Evolutionary conservation across 148 eudicot species (phyloP), one percentile per base, ranked within the genome.

Genomic region (Polygonum aviculare): DNA sequence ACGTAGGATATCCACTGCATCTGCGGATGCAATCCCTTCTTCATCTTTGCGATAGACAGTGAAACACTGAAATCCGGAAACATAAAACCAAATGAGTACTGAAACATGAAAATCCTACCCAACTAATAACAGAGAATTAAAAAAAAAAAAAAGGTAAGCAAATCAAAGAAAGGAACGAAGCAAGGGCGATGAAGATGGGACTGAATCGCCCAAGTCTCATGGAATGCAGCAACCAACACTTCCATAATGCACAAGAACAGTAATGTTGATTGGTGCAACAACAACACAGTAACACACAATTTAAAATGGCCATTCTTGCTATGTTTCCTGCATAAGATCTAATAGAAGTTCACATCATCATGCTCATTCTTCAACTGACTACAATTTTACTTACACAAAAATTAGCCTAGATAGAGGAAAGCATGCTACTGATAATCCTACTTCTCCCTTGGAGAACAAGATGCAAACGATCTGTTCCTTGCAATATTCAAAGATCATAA

Each of bases 1-100:
- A 89, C 90, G 31, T 87, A 89, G 7, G 93, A 85, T 78, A 87
- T 87, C 93, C 93, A 89, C 75, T 89, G 90, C 93, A 87, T 75
- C 82, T 87, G 93, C 39, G 93, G 93, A 84, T 89, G 93, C 71
- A 89, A 79, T 78, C 93, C 90, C 79, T 89, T 89, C 87, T 87
- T 89, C 92, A 89, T 88, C 77, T 83, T 63, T 70, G 31, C 31
- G 0, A 26, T 26, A 60, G 33, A 62, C 16, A 16, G 16, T 14
- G 44, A 67, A 5, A 19, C 22, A 59, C 3, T 21, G 12, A 52
- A 54, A 18, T 15, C 60, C 19, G 26, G 10, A 54, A 54, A 54
- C 22, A 54, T 54, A 54, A 6, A 18, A n/a, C 9, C 4, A 4
- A 9, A 54, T 54, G 19, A 54, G 6, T n/a, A 54, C 18, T 16